A percentile compares a stretch with the other conserved stretches of the same genome.
Evolutionary conservation across 176 grass and related monocot species (phyloP).

Genomic region (Cenchrus fungigraminus): DNA sequence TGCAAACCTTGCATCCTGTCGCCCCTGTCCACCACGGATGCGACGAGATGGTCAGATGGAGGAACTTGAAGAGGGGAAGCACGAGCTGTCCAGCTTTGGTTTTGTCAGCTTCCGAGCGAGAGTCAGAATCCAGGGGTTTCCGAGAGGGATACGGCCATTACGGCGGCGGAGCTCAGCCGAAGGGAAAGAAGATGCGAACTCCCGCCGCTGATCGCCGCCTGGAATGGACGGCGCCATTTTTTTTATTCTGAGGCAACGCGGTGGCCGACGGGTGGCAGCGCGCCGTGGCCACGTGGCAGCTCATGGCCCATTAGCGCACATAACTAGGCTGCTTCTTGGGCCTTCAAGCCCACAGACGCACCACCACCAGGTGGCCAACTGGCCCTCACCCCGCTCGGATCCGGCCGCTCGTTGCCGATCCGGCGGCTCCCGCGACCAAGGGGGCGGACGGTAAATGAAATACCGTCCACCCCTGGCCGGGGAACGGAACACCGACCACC

Average conservation of each 20-base stretch:
- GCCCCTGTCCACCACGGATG: not conserved
- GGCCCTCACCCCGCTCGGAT: too few relatives aligned
- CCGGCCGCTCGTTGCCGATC: too few relatives aligned
- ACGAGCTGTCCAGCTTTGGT: not conserved
- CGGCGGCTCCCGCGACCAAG: too few relatives aligned
- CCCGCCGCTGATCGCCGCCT: not conserved
- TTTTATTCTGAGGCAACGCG: not conserved
- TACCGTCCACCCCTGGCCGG: too few relatives aligned
- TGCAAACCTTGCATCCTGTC: conserved; percentile 30
- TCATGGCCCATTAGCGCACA: too few relatives aligned
- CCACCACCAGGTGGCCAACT: too few relatives aligned
- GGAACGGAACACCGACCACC: too few relatives aligned
- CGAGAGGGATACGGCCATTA: not conserved
- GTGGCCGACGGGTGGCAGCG: too few relatives aligned
- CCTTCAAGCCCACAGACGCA: too few relatives aligned
- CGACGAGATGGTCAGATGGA: not conserved
- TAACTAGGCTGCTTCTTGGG: too few relatives aligned
- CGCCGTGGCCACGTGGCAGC: too few relatives aligned
- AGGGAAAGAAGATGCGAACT: not conserved
- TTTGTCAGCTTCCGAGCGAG: not conserved
- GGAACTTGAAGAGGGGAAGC: not conserved
- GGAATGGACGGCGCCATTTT: not conserved
- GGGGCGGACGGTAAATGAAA: too few relatives aligned
- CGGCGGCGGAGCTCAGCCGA: not conserved
- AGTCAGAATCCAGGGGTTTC: not conserved